Conservation (phyloP, 2,329 filamentous ascomycete species). For the Calonectria leucothoes region DNA sequence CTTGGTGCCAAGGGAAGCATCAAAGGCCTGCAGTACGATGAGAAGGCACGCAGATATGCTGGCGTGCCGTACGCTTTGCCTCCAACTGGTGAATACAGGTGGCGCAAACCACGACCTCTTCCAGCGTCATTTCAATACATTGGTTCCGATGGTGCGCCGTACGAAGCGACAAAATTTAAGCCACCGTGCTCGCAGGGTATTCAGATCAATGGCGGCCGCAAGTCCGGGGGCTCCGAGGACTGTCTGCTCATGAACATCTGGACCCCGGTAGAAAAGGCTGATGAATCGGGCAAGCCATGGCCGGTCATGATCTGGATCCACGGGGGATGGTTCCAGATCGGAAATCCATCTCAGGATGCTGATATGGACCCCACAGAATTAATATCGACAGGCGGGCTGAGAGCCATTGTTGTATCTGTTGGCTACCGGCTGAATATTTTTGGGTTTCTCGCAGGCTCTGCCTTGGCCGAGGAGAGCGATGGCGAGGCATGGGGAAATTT, state of each 20-base stretch:
- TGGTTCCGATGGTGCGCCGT: slow-evolving; percentile 38
- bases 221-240: slow-evolving; percentile 49
- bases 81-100: slow-evolving; percentile 50
- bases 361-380: slow-evolving; percentile 56
- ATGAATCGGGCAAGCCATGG: slow-evolving; percentile 36
- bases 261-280: slow-evolving; percentile 48
- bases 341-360: slow-evolving; percentile 53
- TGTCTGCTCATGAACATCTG: slow-evolving; percentile 60
- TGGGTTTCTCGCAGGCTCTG: slow-evolving; percentile 58
- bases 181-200: slow-evolving; percentile 53
- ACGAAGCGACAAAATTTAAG: slow-evolving; percentile 50
- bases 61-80: slow-evolving; percentile 53
- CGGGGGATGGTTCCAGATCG: slow-evolving; percentile 60
- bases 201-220: slow-evolving; percentile 40
- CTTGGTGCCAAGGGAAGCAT: slow-evolving; percentile 40
- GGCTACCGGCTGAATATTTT: slow-evolving; percentile 60
- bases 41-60: slow-evolving; percentile 46
- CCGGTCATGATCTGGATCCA: slow-evolving; percentile 51
- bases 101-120: slow-evolving; percentile 51
- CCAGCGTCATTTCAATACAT: slow-evolving; percentile 43
- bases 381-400: slow-evolving; percentile 47
- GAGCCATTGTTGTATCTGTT: slow-evolving; percentile 56
- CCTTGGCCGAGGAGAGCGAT: slow-evolving; percentile 44
- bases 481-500: slow-evolving; percentile 29
- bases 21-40: slow-evolving; percentile 46